These are phyloP conservation scores for Amanita subjunquillea DNA, from an alignment of 768 basidiomycete genomes.

Conservation along the genomic window DNA sequence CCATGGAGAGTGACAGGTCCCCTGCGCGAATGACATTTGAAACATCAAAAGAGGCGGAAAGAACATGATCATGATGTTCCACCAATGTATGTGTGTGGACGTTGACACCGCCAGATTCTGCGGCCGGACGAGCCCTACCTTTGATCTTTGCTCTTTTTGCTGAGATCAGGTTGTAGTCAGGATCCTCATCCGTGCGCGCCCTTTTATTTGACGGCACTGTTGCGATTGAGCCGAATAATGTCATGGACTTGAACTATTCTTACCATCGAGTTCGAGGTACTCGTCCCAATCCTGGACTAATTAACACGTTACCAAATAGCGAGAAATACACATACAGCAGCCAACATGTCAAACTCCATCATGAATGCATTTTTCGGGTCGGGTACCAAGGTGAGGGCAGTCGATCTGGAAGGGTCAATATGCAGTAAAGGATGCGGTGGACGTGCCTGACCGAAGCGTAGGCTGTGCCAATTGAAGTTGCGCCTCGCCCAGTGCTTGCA, in stretches of 20 bases:
- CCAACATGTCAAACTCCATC: conserved; percentile 57
- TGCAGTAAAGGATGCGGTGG: neutral
- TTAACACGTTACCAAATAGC: neutral
- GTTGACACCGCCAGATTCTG: conserved; percentile 31
- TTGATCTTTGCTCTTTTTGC: conserved; percentile 16
- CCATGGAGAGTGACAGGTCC: conserved; percentile 20
- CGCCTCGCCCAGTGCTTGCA: conserved; percentile 35
- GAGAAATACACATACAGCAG: conserved; percentile 34
- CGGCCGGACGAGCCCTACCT: conserved; percentile 17
- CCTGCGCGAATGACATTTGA: conserved; percentile 37
- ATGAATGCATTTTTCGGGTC: conserved; percentile 39
- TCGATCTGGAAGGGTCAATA: conserved; percentile 24
- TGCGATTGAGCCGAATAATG: neutral
- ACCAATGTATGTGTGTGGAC: conserved; percentile 54
- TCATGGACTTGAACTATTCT: conserved; percentile 2
- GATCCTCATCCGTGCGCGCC: conserved; percentile 27
- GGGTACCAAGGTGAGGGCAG: conserved; percentile 39
- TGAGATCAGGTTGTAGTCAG: conserved; percentile 31
- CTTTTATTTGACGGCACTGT: neutral
- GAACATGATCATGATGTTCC: conserved; percentile 58
- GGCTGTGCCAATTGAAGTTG: conserved; percentile 67
- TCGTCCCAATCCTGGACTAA: conserved; percentile 50
- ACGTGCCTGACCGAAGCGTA: conserved; percentile 40
- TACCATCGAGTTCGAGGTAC: conserved; percentile 40
- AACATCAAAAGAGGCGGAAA: conserved; percentile 55